A percentile compares a stretch with the other conserved stretches of the same genome.
phyloP scores from a whole-genome alignment of 805 yeast species.

The Kodamaea hsintzibuensis region DNA sequence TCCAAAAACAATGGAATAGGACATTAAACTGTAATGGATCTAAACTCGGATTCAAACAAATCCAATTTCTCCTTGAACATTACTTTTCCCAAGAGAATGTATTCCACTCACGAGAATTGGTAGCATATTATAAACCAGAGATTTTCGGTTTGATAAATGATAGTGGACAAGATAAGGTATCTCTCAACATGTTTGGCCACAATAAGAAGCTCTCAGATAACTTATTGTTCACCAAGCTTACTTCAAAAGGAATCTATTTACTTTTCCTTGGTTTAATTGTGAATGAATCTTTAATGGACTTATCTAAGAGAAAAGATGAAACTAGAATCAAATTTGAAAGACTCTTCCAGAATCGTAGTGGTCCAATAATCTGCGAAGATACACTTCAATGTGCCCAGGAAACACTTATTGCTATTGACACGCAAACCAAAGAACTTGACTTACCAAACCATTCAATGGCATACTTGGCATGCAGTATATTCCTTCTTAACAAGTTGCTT shows the following conservation, averaged over 20 bases:
- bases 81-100: conserved; percentile 23
- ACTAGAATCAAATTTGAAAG: conserved; percentile 16
- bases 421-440: conserved; percentile 3
- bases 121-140: conserved; percentile 26
- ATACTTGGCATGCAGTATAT: conserved; percentile 1
- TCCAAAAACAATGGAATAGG: conserved; percentile 31
- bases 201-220: conserved; percentile 15
- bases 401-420: neutral
- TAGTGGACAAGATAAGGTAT: conserved; percentile 17
- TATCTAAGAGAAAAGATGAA: conserved; percentile 15
- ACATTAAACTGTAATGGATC: conserved; percentile 20
- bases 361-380: neutral
- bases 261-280: conserved; percentile 32
- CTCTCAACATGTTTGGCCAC: conserved; percentile 8
- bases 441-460: conserved; percentile 3
- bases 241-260: conserved; percentile 28
- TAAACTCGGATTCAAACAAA: conserved; percentile 21
- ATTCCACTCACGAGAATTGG: conserved; percentile 24
- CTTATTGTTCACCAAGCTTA: conserved; percentile 17
- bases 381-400: neutral
- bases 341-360: conserved; percentile 27
- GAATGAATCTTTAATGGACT: conserved; percentile 29
- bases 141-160: conserved; percentile 20
- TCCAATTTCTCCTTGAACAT: conserved; percentile 31
- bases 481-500: neutral